A percentile compares a stretch with the other conserved stretches of the same genome.
phyloP scores from a whole-genome alignment of 169 alveolate genomes.

The Plasmodium reichenowi region DNA sequence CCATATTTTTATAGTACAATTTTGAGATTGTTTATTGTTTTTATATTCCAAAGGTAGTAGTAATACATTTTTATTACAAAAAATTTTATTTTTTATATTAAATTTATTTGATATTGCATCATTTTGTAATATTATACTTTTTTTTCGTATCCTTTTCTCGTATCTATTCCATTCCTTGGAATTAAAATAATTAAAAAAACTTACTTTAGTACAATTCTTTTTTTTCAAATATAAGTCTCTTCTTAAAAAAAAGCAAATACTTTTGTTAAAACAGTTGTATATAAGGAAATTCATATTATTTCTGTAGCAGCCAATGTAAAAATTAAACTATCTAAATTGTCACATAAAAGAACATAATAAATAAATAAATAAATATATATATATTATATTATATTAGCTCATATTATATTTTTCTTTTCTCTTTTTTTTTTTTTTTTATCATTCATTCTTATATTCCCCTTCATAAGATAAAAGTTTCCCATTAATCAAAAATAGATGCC shows the following conservation, averaged over 20 bases:
- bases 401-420: background rate
- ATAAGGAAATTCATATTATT: conserved; percentile 26
- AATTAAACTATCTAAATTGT: too few relatives aligned
- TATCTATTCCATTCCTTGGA: background rate
- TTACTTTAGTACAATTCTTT: conserved; percentile 6
- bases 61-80: background rate
- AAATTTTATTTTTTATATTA: conserved; percentile 13
- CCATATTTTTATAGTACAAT: background rate
- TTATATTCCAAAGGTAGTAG: background rate
- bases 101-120: background rate
- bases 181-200: background rate
- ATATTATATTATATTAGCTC: background rate
- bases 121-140: too few relatives aligned
- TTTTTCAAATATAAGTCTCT: conserved; percentile 2
- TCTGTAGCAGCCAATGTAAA: background rate
- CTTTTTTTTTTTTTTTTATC: background rate
- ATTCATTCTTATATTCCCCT: too few relatives aligned
- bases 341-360: too few relatives aligned
- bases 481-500: too few relatives aligned
- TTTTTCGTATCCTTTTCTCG: background rate
- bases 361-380: background rate
- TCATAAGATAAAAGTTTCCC: too few relatives aligned
- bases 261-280: background rate
- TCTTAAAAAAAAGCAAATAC: conserved; percentile 18
- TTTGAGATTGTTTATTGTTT: too few relatives aligned